These are phyloP conservation scores for Cochlearia excelsa DNA, from an alignment of 345 rosid genomes.

Conservation along the genomic window DNA sequence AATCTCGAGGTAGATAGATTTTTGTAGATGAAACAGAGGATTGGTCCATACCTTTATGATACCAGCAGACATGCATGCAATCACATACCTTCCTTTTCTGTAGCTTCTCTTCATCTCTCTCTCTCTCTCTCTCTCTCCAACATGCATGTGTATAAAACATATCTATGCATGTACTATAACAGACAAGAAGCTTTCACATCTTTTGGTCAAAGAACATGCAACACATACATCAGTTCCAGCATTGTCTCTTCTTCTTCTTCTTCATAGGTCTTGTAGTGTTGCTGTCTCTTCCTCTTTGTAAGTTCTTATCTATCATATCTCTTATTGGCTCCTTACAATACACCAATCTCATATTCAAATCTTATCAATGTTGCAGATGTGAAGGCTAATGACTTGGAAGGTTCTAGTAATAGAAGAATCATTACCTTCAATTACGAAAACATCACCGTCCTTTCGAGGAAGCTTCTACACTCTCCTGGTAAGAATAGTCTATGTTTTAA, in stretches of 20 bases:
- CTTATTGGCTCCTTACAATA: not conserved
- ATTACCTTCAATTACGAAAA: not conserved
- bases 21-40: not conserved
- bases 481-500: constrained; percentile 2
- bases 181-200: constrained; percentile 24
- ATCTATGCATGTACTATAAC: not conserved
- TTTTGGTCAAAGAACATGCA: constrained; percentile 28
- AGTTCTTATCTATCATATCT: constrained; percentile 12
- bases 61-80: constrained; percentile 39
- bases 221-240: constrained; percentile 22
- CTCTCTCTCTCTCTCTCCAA: not conserved
- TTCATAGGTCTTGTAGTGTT: constrained; percentile 26
- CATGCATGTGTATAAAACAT: constrained; percentile 25
- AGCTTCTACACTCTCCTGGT: constrained; percentile 29
- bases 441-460: constrained; percentile 21
- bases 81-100: constrained; percentile 25
- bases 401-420: not conserved
- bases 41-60: constrained; percentile 21
- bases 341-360: not conserved
- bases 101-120: constrained; percentile 6
- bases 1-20: constrained; percentile 32
- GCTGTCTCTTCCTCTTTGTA: constrained; percentile 27
- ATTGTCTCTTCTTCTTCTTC: constrained; percentile 21
- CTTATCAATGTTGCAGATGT: constrained; percentile 21
- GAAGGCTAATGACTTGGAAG: constrained; percentile 18